Evolutionary conservation across 305 asterid genomes (phyloP).

Genomic region (Solanum hybrid): DNA sequence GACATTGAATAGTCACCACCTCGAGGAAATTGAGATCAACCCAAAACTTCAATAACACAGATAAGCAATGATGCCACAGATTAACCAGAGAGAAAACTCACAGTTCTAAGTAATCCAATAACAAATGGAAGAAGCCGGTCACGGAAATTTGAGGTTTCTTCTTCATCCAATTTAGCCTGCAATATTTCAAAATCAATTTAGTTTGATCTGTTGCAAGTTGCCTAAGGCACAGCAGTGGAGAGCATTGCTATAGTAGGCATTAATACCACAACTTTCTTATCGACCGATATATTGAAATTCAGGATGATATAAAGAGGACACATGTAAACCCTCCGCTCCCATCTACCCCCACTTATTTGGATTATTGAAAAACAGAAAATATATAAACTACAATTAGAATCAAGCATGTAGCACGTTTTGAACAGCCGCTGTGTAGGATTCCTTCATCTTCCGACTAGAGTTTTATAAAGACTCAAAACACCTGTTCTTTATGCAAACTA

Average conservation of each 20-base stretch:
- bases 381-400: neutral
- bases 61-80: conserved; percentile 11
- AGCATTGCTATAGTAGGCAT: neutral
- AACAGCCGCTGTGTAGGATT: neutral
- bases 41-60: conserved; percentile 7
- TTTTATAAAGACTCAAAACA: neutral
- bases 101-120: conserved; percentile 97
- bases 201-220: neutral
- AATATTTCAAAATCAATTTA: conserved; percentile 18
- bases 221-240: neutral
- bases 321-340: neutral
- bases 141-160: conserved; percentile 58
- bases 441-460: neutral
- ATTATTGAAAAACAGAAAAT: neutral
- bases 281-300: neutral
- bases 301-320: neutral
- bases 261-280: neutral
- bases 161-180: conserved; percentile 82
- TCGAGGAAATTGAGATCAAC: conserved; percentile 3
- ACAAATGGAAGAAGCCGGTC: conserved; percentile 94
- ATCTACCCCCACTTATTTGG: neutral
- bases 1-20: neutral
- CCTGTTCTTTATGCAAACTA: neutral
- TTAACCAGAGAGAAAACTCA: conserved; percentile 30
- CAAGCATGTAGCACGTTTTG: neutral